Evolutionary conservation across 108 stramenopile species (phyloP), one percentile per base, ranked within the genome.

Genomic region (Skeletonema menzelii): DNA sequence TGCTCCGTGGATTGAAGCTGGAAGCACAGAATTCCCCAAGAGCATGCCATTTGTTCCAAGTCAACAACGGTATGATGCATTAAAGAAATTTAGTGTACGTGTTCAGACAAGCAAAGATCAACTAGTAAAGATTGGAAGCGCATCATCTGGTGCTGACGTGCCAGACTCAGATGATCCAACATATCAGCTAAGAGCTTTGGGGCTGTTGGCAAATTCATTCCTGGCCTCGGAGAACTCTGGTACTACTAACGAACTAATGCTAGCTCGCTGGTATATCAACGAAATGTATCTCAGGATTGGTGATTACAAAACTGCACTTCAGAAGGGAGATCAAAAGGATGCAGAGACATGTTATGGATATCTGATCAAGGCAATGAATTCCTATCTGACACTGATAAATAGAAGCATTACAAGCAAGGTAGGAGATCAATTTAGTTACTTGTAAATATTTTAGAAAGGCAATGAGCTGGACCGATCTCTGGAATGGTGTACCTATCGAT

Each of bases 241-340:
- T 8, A 84, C 87, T 10, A 88, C 90, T 17, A 93, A 93, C 71
- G 92, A 91, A 67, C 64, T 93, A 15, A 82, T 93, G 59, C 38
- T 93, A 8, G 88, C 88, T 26, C 68, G 92, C 8, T 93, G 90
- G 88, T 93, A 93, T 62, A 85, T 93, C 32, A 93, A 93, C 69
- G 92, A 93, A 65, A 75, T 89, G 14, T 82, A 76, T 44, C 49
- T 93, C 38, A 65, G 82, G 31, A 79, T 93, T 66, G 84, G 76
- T 34, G 92, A 93, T 73, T 71, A 86, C 35, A 79, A 68, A n/a
- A 37, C 49, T 44, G 87, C 91, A 1, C n/a, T 67, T 40, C 58
- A 53, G 76, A 85, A 68, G 19, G 79, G 72, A 35, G 63, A 76
- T 56, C 26, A 40, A 3, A 70, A 78, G 34, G 76, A 86, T 17